These are phyloP conservation scores for Aspergillaceae sp. DNA, from an alignment of 2,329 filamentous ascomycete species.

Conservation along the genomic window DNA sequence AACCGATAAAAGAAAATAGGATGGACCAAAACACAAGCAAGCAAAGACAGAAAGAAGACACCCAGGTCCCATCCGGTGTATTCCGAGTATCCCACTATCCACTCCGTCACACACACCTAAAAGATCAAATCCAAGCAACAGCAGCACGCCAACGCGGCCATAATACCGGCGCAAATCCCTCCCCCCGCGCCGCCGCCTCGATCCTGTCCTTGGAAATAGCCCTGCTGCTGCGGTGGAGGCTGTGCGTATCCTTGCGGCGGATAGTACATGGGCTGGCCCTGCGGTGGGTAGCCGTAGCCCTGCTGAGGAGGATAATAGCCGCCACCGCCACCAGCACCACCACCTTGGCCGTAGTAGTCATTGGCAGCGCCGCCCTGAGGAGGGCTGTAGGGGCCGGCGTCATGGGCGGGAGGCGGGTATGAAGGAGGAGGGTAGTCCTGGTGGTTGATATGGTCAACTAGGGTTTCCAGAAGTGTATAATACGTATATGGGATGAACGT, in stretches of 20 bases:
- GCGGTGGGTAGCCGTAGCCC: slow-evolving; percentile 20
- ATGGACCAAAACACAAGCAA: no score
- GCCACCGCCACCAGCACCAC: slow-evolving; percentile 1
- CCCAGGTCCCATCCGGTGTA: no score
- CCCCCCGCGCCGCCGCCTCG: slow-evolving; percentile 22
- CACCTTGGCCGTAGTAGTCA: slow-evolving; percentile 26
- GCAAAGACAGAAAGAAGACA: no score
- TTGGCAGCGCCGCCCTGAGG: slow-evolving; percentile 21
- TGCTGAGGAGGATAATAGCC: slow-evolving; percentile 22
- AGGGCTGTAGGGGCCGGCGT: slow-evolving; percentile 20
- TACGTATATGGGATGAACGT: slow-evolving; percentile 3
- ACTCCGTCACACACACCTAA: slow-evolving; percentile 11
- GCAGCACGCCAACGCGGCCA: slow-evolving; percentile 41
- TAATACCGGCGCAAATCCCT: slow-evolving; percentile 40
- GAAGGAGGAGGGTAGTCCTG: slow-evolving; percentile 30
- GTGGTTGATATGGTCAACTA: slow-evolving; percentile 1
- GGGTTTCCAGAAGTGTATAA: neutral
- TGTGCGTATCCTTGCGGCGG: slow-evolving; percentile 23
- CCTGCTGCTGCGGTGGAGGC: slow-evolving; percentile 21
- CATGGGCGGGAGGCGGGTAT: slow-evolving; percentile 27
- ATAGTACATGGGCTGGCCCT: slow-evolving; percentile 18
- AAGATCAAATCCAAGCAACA: slow-evolving; percentile 44
- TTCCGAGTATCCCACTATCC: neutral
- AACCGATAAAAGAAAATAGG: neutral
- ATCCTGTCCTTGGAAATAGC: slow-evolving; percentile 28